Evolutionary conservation across 208 protist species (phyloP).

Genomic region (Lotmaria passim): DNA sequence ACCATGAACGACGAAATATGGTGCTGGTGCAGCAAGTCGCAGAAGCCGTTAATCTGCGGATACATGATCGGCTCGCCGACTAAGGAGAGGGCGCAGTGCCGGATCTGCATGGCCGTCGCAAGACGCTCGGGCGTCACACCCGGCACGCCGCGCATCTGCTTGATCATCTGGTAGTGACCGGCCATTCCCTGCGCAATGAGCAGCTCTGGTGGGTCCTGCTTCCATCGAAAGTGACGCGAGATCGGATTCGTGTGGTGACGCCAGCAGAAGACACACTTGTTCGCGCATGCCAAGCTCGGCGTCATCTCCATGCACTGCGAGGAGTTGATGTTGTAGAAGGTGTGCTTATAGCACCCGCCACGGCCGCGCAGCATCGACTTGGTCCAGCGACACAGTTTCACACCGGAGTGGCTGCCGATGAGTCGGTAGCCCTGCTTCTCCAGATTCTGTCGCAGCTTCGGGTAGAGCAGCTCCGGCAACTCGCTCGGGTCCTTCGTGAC

Average conservation of each 20-base stretch:
- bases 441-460: constrained; percentile 84
- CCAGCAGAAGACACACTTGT: constrained; percentile 97
- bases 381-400: constrained; percentile 98
- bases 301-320: constrained; percentile 98
- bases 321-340: constrained; percentile 96
- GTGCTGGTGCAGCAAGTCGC: constrained; percentile 79
- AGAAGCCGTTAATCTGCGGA: constrained; percentile 94
- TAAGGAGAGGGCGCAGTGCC: constrained; percentile 95
- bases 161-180: constrained; percentile 88
- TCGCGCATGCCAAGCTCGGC: constrained; percentile 95
- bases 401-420: constrained; percentile 95
- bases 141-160: constrained; percentile 90
- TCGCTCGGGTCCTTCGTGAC: constrained; percentile 33
- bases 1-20: constrained; percentile 96
- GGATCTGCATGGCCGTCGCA: constrained; percentile 77
- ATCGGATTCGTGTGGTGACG: constrained; percentile 96
- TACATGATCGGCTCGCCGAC: constrained; percentile 98
- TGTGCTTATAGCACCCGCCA: constrained; percentile 98
- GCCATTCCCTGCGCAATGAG: constrained; percentile 81
- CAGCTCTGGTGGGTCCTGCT: constrained; percentile 87
- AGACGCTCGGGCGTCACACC: constrained; percentile 90
- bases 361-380: constrained; percentile 96
- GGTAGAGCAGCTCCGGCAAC: constrained; percentile 88
- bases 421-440: constrained; percentile 96
- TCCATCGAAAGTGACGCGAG: constrained; percentile 88